Base-by-base conservation (phyloP, 176 grass and related monocot species). In the Miscanthus lutarioriparius region DNA sequence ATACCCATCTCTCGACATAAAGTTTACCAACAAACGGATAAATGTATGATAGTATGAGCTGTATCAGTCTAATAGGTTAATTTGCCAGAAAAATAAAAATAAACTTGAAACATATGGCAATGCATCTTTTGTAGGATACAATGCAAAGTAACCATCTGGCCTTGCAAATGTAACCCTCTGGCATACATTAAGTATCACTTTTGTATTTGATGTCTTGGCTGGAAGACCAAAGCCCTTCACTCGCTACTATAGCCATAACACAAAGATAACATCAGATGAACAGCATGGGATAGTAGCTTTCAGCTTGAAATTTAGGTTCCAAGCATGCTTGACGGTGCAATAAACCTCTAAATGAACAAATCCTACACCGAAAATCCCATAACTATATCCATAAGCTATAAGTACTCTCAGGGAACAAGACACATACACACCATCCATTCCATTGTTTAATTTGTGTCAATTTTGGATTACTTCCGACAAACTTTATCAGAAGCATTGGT, bases 91-190 rank as follows among this genome's bases (percentile, higher is more conserved):
- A 71, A 71, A 54, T 58, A 5, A 6, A 72, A 64, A 61, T 74
- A 38, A 59, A 49, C 61, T 17, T 74, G 22, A 30, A 78, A 63
- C 13, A 38, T 67, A 0, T 25, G 26, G n/a, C 59, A 71, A 67
- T 28, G 22, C 20, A 74, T 20, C 59, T 70, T 65, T 68, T 45
- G 51, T 76, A 96, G 91, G 93, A 99, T 99, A 99, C 96, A 99
- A 99, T 84, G 93, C 79, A 84, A 99, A 99, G 88, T 96, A 99
- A 71, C 96, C 93, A 81, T 99, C 96, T 74, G 93, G 91, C 84
- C 93, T 87, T 67, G 87, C 78, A 64, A 91, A 96, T 25, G 89
- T 94, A 89, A 96, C 86, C 77, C 84, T 89, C 75, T 96, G 96
- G 86, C 93, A 91, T 67, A 93, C 93, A 89, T 99, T 99, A 84